A percentile compares a stretch with the other conserved stretches of the same genome.
phyloP scores from a whole-genome alignment of 2,329 filamentous ascomycete species.

The Penicillium sp. region DNA sequence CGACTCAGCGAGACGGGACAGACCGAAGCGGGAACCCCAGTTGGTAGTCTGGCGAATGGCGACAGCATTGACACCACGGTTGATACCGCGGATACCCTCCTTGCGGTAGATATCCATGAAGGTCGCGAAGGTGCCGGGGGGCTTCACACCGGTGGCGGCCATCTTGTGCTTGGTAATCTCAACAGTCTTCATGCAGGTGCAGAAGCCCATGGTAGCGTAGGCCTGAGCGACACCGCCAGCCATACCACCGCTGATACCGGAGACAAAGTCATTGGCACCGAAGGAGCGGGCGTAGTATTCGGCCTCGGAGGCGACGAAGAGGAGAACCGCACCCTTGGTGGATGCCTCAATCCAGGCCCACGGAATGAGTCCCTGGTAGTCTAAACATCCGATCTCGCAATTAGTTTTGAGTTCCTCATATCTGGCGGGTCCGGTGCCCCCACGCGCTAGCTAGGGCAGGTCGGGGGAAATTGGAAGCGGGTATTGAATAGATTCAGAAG shows the following conservation, averaged over 20 bases:
- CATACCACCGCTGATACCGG: slow-evolving; percentile 89
- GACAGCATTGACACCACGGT: slow-evolving; percentile 97
- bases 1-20: slow-evolving; percentile 86
- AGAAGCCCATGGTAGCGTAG: slow-evolving; percentile 99
- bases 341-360: slow-evolving; percentile 99
- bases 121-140: slow-evolving; percentile 86
- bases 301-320: slow-evolving; percentile 98
- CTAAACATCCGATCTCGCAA: slow-evolving; percentile 48
- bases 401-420: slow-evolving; percentile 17
- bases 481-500: slow-evolving; percentile 7
- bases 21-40: slow-evolving; percentile 95
- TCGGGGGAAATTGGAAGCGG: slow-evolving; percentile 19
- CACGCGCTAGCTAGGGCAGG: slow-evolving; percentile 12
- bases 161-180: slow-evolving; percentile 99
- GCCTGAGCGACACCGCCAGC: slow-evolving; percentile 93
- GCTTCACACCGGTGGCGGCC: slow-evolving; percentile 76
- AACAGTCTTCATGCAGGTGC: slow-evolving; percentile 99
- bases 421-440: slow-evolving; percentile 14
- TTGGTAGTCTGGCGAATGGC: slow-evolving; percentile 99
- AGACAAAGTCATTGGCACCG: slow-evolving; percentile 82
- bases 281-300: slow-evolving; percentile 86
- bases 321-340: slow-evolving; percentile 97
- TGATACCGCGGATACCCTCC: slow-evolving; percentile 94
- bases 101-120: slow-evolving; percentile 96
- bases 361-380: slow-evolving; percentile 98